These are phyloP conservation scores for Botrytis cinerea DNA, from an alignment of 2,329 filamentous ascomycete species.

Conservation along the genomic window DNA sequence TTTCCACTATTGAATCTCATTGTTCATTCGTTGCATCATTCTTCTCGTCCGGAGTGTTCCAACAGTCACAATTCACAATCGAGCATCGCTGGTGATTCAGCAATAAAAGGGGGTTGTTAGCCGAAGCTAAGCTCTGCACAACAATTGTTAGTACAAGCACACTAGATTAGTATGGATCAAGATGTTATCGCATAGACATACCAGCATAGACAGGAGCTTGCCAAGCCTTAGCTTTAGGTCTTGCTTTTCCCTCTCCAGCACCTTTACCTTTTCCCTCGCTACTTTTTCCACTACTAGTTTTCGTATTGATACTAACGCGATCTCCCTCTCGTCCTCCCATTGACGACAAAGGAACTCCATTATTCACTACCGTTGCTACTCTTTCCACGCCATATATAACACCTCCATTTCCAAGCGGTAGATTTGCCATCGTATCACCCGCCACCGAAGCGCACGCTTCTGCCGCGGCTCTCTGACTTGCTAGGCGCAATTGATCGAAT, in stretches of 20 bases:
- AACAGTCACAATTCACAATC: not conserved
- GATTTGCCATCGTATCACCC: slow-evolving; percentile 22
- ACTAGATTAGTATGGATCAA: not conserved
- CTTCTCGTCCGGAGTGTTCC: not conserved
- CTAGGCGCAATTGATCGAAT: slow-evolving; percentile 38
- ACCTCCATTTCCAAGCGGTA: slow-evolving; percentile 29
- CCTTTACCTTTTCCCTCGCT: slow-evolving; percentile 37
- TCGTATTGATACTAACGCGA: slow-evolving; percentile 33
- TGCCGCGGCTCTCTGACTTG: slow-evolving; percentile 38
- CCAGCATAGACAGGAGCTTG: slow-evolving; percentile 47
- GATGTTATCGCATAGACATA: slow-evolving; percentile 26
- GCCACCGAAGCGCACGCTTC: slow-evolving; percentile 39
- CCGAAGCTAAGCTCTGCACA: slow-evolving; percentile 21
- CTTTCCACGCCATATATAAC: slow-evolving; percentile 36
- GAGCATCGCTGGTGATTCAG: not conserved
- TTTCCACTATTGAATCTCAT: not conserved
- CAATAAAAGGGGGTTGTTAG: not conserved
- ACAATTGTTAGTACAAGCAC: slow-evolving; percentile 1
- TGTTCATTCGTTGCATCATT: not conserved
- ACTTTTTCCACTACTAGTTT: slow-evolving; percentile 34
- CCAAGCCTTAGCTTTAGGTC: slow-evolving; percentile 46
- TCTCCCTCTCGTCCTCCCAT: slow-evolving; percentile 27
- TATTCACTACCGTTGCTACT: slow-evolving; percentile 26
- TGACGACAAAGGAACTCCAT: slow-evolving; percentile 18
- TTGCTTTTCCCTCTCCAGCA: slow-evolving; percentile 36